Conservation (phyloP, 2,329 filamentous ascomycete species). For the Balansia obtecta region DNA sequence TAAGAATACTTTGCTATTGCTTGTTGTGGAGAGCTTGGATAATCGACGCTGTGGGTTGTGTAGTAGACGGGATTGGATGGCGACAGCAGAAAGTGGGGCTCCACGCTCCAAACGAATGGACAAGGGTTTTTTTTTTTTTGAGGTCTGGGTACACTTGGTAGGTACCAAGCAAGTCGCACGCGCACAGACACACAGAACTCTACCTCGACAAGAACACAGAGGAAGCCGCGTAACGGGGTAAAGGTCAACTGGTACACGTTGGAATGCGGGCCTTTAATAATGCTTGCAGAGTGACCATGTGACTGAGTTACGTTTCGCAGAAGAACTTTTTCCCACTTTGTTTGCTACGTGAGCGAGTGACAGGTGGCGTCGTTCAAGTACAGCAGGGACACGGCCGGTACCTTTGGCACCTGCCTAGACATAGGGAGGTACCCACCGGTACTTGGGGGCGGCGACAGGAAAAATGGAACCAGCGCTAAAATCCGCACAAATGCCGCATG, state of each 20-base stretch:
- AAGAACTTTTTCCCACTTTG: neutral
- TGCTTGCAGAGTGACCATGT: neutral
- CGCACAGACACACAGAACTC: no score
- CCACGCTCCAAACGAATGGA: neutral
- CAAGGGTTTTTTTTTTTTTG: no score
- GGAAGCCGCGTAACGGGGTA: no score
- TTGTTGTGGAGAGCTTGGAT: neutral
- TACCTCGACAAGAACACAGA: no score
- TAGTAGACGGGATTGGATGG: neutral
- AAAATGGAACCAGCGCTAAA: conserved; percentile 12
- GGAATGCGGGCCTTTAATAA: neutral
- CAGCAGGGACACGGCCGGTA: no score
- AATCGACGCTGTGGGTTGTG: neutral
- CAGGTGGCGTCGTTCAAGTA: neutral
- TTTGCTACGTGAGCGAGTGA: neutral
- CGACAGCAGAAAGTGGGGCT: neutral
- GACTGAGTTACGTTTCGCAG: neutral
- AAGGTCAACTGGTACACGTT: no score
- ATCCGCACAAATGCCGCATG: conserved; percentile 23
- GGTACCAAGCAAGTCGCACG: no score
- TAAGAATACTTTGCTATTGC: neutral
- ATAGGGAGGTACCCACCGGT: no score
- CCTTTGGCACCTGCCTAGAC: no score
- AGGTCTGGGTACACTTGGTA: no score
- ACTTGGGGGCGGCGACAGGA: no score